Evolutionary conservation across 2,329 filamentous ascomycete genomes (phyloP), one percentile per base, ranked within the genome.

Genomic region (Paracoccidioides lutzii): DNA sequence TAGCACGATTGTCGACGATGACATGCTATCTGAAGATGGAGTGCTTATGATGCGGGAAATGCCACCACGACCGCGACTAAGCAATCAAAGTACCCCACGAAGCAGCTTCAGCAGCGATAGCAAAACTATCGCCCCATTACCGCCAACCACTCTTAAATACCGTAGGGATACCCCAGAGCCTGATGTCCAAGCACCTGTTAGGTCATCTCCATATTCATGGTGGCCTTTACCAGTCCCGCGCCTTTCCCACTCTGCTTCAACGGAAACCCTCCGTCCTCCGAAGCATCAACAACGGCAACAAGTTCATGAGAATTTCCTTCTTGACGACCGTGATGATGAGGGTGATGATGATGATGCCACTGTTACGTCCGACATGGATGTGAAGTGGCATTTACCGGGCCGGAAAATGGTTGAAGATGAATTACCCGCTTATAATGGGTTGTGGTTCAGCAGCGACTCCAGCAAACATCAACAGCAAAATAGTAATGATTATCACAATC

Each of bases 121-220:
- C 69, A 91, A 88, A 69, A 95, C 85, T 1, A 95, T 95, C 64
- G 88, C 88, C 6, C 93, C 87, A 71, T 76, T 95, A 7, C 90
- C 89, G 3, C 87, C 88, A 0, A 95, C 90, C 1, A 95, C 87
- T 0, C 76, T 93, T 50, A 96, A 96, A 65, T 91, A 88, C 63
- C 53, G 53, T 33, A 53, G 51, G 8, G 59, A 59, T 51, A 48
- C 52, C 52, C 62, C 63, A 53, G 54, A 57, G 32, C 53, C 51
- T 5, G 54, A 55, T 32, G 10, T 33, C 15, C 14, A 37, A n/a
- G 22, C 52, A 38, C 33, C 6, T 5, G 33, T 32, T 8, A 41
- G 30, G 37, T 52, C 49, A 6, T 44, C 22, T 10, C 28, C 33
- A 14, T 56, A 43, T 37, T 45, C 54, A 15, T 54, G 53, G 53